phyloP scores from a whole-genome alignment of 306 rosid species.

The Carpinus fangiana region DNA sequence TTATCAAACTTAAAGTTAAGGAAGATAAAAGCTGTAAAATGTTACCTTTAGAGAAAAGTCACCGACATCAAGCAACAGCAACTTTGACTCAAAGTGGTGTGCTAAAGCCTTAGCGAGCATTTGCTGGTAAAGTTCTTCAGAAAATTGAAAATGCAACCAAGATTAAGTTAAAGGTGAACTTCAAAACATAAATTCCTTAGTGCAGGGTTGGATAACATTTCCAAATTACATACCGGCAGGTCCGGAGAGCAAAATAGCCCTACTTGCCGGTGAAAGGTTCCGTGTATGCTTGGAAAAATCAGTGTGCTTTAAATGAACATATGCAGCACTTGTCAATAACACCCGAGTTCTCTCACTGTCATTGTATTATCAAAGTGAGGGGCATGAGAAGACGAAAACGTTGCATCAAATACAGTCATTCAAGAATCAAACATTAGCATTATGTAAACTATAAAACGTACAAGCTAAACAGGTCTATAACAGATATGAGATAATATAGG shows the following conservation, averaged over 20 bases:
- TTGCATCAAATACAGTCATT: neutral
- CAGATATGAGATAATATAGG: neutral
- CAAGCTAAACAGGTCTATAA: neutral
- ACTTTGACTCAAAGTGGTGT: slow-evolving; percentile 66
- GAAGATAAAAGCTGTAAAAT: slow-evolving; percentile 12
- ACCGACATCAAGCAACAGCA: slow-evolving; percentile 69
- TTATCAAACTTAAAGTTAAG: slow-evolving; percentile 14
- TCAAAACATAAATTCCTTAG: neutral
- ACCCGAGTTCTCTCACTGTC: slow-evolving; percentile 64
- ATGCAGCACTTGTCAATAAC: slow-evolving; percentile 75
- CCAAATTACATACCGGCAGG: slow-evolving; percentile 60
- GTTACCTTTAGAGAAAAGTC: slow-evolving; percentile 83
- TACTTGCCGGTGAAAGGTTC: slow-evolving; percentile 88
- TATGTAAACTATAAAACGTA: neutral
- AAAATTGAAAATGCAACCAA: slow-evolving; percentile 10
- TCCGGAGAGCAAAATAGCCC: slow-evolving; percentile 87
- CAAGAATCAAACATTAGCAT: neutral
- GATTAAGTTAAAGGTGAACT: slow-evolving; percentile 3
- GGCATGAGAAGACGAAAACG: slow-evolving; percentile 11
- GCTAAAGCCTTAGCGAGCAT: slow-evolving; percentile 89
- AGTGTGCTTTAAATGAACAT: slow-evolving; percentile 67
- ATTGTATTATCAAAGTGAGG: slow-evolving; percentile 24
- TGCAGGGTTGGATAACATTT: neutral
- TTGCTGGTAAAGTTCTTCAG: slow-evolving; percentile 80
- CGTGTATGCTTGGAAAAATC: slow-evolving; percentile 78